Base-by-base conservation (phyloP, 2,329 filamentous ascomycete genomes). In the Paracoccidioides lutzii region DNA sequence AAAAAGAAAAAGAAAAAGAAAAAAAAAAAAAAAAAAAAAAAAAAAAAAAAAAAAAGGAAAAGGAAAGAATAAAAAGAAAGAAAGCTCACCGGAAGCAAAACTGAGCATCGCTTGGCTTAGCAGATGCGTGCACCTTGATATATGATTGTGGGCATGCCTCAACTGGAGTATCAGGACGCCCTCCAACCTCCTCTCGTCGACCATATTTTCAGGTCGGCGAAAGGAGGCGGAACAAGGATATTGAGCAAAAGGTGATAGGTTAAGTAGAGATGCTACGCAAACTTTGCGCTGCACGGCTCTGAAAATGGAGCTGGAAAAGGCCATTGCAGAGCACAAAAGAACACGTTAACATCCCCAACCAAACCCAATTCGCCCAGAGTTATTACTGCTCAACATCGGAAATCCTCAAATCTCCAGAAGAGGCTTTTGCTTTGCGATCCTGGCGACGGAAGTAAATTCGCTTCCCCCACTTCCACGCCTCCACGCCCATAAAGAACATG, bases 381-480 rank as follows among this genome's bases (percentile, higher is more conserved):
- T 12, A 7, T 37, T 46, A 48, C 33, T 54, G 52, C 43, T 54
- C 52, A 38, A 5, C 30, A 48, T 54, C 52, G n/a, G 46, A 3
- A 46, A 54, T 46, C 28, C 52, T 42, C 41, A 4, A n/a, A 40
- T 54, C 52, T 9, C 52, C 52, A 14, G 52, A 54, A n/a, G 40
- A 45, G 3, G 32, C 52, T 35, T 54, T 54, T 8, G 32, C 35
- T 35, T 45, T 40, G n/a, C 40, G 40, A n/a, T 53, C 51, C 35
- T 53, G 58, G 22, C 67, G 65, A 12, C 78, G 68, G 61, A 79
- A 75, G 59, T 73, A 81, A 14, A 76, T 64, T 0, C 85, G 73
- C 73, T 88, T 88, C 7, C 63, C 71, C 75, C 77, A 85, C 68
- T 88, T 88, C 79, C 82, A 88, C 0, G 69, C 57, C 68, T 88